Evolutionary conservation across 768 basidiomycete genomes (phyloP).

Genomic region (Lactifluus volemus): DNA sequence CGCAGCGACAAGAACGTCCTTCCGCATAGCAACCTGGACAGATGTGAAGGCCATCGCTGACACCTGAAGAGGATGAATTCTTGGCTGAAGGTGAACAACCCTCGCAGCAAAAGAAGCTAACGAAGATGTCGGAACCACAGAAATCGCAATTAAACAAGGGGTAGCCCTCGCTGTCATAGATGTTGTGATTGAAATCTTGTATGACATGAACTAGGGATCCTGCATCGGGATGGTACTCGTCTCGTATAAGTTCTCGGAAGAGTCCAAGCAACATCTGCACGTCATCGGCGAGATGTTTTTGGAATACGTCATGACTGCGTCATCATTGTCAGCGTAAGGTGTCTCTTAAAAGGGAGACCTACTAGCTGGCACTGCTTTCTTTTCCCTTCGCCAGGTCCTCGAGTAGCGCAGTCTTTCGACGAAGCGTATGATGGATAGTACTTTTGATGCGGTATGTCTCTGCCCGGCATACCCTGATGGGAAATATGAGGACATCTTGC

Average conservation of each 20-base stretch:
- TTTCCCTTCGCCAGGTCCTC: slow-evolving; percentile 4
- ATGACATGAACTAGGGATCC: slow-evolving; percentile 5
- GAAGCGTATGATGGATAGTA: slow-evolving; percentile 48
- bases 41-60: slow-evolving; percentile 41
- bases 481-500: neutral
- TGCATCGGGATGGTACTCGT: slow-evolving; percentile 33
- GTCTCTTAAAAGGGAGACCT: neutral
- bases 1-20: slow-evolving; percentile 64
- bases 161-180: slow-evolving; percentile 10
- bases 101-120: slow-evolving; percentile 69
- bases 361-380: neutral
- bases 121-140: slow-evolving; percentile 74
- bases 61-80: neutral
- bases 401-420: slow-evolving; percentile 26
- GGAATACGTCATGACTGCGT: slow-evolving; percentile 1
- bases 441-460: slow-evolving; percentile 73
- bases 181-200: slow-evolving; percentile 18
- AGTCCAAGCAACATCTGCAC: slow-evolving; percentile 35
- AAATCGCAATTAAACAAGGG: slow-evolving; percentile 54
- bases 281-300: slow-evolving; percentile 13
- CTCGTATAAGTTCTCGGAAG: slow-evolving; percentile 42
- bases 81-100: slow-evolving; percentile 28
- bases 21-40: slow-evolving; percentile 72
- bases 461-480: slow-evolving; percentile 60
- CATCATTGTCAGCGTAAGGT: neutral